These are phyloP conservation scores for Nothophytophthora sp. DNA, from an alignment of 352 stramenopile genomes.

Conservation along the genomic window DNA sequence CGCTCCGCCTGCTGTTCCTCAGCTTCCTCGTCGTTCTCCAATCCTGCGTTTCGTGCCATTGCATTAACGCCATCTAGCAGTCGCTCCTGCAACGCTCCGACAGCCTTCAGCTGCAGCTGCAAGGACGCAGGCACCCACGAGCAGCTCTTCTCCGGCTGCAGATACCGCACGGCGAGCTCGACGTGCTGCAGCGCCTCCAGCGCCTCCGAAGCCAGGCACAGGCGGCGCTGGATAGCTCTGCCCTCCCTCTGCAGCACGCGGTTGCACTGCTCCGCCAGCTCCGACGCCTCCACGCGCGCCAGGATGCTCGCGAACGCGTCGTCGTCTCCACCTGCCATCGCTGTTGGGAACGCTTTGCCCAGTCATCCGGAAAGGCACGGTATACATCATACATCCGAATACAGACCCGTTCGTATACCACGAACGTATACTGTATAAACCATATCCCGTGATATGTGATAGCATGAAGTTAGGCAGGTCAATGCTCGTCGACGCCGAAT, in stretches of 20 bases:
- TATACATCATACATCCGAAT: no score
- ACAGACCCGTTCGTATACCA: no score
- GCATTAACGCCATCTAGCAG: no score
- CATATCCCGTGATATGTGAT: no score
- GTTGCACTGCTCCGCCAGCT: conserved; percentile 21
- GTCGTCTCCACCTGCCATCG: conserved; percentile 14
- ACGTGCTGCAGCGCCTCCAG: conserved; percentile 27
- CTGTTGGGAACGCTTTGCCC: neutral
- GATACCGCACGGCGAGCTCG: conserved; percentile 14
- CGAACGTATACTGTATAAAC: no score
- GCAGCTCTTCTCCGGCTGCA: conserved; percentile 14
- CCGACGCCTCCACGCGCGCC: conserved; percentile 16
- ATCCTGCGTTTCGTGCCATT: no score
- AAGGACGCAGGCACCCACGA: conserved; percentile 14
- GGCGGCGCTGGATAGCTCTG: neutral
- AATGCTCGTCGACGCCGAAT: no score
- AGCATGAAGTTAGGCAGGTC: no score
- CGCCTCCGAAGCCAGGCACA: conserved; percentile 12
- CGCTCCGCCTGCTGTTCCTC: no score
- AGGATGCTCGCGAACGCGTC: conserved; percentile 39
- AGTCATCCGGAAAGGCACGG: no score
- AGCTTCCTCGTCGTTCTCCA: no score
- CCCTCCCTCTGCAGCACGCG: conserved; percentile 18
- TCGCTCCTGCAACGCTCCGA: conserved; percentile 18
- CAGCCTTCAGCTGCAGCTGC: conserved; percentile 11